Evolutionary conservation across 352 stramenopile genomes (phyloP).

Genomic region (Globisporangium canariense): DNA sequence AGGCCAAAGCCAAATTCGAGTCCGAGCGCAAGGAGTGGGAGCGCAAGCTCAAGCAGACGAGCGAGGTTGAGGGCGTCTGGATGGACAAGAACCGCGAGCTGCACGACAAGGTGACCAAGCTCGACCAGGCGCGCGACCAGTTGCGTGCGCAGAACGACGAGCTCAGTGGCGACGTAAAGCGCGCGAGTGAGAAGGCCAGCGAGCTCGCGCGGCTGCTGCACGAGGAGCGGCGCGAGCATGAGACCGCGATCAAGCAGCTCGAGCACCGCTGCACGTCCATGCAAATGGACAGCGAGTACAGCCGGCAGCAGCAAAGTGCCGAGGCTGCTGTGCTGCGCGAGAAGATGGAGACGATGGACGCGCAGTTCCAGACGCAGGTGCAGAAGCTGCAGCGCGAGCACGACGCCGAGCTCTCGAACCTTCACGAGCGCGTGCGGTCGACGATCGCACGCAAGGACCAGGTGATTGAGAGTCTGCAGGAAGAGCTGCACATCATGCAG

Average conservation of each 20-base stretch:
- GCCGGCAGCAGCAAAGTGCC: constrained; percentile 37
- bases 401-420: constrained; percentile 47
- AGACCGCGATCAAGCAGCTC: constrained; percentile 33
- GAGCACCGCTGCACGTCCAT: constrained; percentile 42
- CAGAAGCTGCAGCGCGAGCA: constrained; percentile 46
- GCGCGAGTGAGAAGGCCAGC: constrained; percentile 40
- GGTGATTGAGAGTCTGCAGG: constrained; percentile 55
- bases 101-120: constrained; percentile 56
- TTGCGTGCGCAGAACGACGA: constrained; percentile 47
- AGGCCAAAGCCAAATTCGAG: constrained; percentile 44
- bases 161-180: constrained; percentile 35
- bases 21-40: constrained; percentile 64
- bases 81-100: constrained; percentile 84
- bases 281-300: constrained; percentile 38
- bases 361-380: constrained; percentile 36
- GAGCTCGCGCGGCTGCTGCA: constrained; percentile 56
- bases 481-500: constrained; percentile 67
- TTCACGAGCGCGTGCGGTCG: constrained; percentile 68
- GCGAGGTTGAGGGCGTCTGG: constrained; percentile 78
- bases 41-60: constrained; percentile 71
- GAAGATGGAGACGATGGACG: constrained; percentile 36
- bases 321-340: constrained; percentile 47
- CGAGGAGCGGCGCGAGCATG: constrained; percentile 56
- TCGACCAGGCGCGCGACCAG: constrained; percentile 47
- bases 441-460: constrained; percentile 72